These are phyloP conservation scores for Stagonosporopsis vannaccii DNA, from an alignment of 2,329 filamentous ascomycete species.

Conservation along the genomic window DNA sequence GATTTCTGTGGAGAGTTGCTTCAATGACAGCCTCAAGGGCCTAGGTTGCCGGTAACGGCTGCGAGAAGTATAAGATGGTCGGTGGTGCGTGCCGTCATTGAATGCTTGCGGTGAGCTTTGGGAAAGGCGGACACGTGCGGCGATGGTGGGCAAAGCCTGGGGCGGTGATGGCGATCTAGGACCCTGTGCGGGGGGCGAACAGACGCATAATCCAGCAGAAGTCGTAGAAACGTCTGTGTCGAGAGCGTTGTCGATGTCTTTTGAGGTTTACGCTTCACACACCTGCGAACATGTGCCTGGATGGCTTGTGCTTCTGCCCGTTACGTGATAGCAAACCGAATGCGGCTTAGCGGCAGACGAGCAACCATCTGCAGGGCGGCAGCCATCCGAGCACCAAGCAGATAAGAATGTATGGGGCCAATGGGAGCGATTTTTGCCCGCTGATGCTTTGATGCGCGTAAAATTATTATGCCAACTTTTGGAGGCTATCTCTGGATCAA, in stretches of 20 bases:
- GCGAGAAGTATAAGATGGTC: conserved; percentile 53
- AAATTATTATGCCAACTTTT: conserved; percentile 43
- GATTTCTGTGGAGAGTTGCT: conserved; percentile 12
- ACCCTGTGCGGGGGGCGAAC: conserved; percentile 28
- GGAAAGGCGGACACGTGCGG: conserved; percentile 15
- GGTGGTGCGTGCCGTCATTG: conserved; percentile 54
- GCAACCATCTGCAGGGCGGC: conserved; percentile 20
- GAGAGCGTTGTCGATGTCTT: conserved; percentile 39
- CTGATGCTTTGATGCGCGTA: conserved; percentile 38
- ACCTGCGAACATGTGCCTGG: conserved; percentile 43
- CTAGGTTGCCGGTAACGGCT: conserved; percentile 49
- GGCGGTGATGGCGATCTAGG: conserved; percentile 30
- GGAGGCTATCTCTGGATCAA: conserved; percentile 32
- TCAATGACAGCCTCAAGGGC: conserved; percentile 33
- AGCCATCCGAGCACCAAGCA: conserved; percentile 24
- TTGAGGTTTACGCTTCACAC: conserved; percentile 35
- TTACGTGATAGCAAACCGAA: conserved; percentile 38
- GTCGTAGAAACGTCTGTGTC: conserved; percentile 21
- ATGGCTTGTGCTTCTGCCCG: conserved; percentile 28
- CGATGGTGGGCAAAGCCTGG: conserved; percentile 24
- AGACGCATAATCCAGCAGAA: conserved; percentile 33
- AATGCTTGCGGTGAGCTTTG: conserved; percentile 30
- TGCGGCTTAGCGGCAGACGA: conserved; percentile 26
- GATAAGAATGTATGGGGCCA: conserved; percentile 43
- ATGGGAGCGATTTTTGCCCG: conserved; percentile 33